Base-by-base conservation (phyloP, 1,284 basidiomycete genomes). In the Hymenochaete sp. region DNA sequence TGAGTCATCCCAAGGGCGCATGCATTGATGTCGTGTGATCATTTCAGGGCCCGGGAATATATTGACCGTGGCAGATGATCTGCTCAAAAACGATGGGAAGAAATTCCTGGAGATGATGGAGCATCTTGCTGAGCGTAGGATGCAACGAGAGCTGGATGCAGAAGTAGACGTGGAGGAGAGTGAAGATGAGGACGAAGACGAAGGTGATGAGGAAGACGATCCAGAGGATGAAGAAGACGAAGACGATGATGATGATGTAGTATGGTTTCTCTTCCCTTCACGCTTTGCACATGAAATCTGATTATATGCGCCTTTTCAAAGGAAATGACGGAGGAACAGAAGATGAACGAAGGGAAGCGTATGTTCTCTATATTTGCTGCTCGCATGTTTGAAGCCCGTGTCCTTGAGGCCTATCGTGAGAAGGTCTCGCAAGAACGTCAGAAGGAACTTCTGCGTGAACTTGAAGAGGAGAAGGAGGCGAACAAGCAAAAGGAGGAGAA, bases 61-160 rank as follows among this genome's bases (percentile, higher is more conserved):
- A 59, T 73, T 98, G 47, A 98, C 96, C n/a, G 95, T 98, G 42
- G 95, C 95, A 41, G 95, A 98, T 60, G 95, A 98, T 68, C 77
- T 98, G 42, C 74, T 98, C 56, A 96, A 96, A 72, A 98, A 98
- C 59, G 93, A 98, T 59, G 95, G 93, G 2, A 90, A 93, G 58
- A 98, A 97, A 70, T 98, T 98, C 71, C 70, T 98, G 57, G 93
- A 98, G 70, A 98, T 98, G 95, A 98, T 98, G 95, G 95, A 98
- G 65, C 92, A 96, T 65, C 77, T 98, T 27, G 93, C 95, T 1
- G 93, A 98, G 61, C 80, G 91, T 49, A 79, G 93, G 35, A 89
- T 93, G 75, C 82, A 88, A 53, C 78, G 95, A 3, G 93, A 97
- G 59, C 91, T 93, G 60, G 85, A 93, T 62, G 89, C 90, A 4